Evolutionary conservation across 805 yeast species (phyloP), one percentile per base, ranked within the genome.

Genomic region (Schizosaccharomyces lindneri): DNA sequence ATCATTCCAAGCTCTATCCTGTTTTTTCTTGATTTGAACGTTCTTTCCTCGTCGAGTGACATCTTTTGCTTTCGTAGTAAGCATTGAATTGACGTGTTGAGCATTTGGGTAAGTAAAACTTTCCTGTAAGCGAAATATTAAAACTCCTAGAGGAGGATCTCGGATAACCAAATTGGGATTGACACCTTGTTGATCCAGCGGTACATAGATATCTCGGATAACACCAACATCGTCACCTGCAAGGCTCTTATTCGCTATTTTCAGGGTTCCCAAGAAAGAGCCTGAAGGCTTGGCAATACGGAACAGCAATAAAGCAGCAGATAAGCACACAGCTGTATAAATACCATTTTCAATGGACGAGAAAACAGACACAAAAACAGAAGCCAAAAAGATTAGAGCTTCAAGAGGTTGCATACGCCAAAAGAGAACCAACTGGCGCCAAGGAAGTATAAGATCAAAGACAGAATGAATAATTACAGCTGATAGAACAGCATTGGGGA

Each of bases 401-500:
- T 87, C 95, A 32, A 85, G 64, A 1, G 96, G 96, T 60, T 81
- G 73, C 63, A 84, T 78, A 65, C 75, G 78, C 83, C 86, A 89
- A 31, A 83, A 79, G 66, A 76, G 77, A 70, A 80, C 85, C 11
- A 73, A 66, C 21, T 70, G 65, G 46, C 66, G 64, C 62, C 68
- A 71, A 61, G 82, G 77, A 1, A 94, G 83, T 63, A 87, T 72
- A 71, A 89, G 78, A 72, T 88, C 96, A 61, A 86, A 79, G 21
- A 89, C 97, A 36, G 96, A 95, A 72, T 89, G 96, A 68, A 89
- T 89, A 65, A 89, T 89, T 65, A 89, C 81, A 1, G 96, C 96
- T 65, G 83, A 76, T 62, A 89, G 76, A 2, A 90, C 81, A 7
- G 96, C 95, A 67, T 85, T 86, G 61, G 97, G 95, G 72, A 89